Percentiles rank a stretch among this genome's conserved stretches.
Conservation (phyloP, 306 rosid species). For the Potentilla sterilis region DNA sequence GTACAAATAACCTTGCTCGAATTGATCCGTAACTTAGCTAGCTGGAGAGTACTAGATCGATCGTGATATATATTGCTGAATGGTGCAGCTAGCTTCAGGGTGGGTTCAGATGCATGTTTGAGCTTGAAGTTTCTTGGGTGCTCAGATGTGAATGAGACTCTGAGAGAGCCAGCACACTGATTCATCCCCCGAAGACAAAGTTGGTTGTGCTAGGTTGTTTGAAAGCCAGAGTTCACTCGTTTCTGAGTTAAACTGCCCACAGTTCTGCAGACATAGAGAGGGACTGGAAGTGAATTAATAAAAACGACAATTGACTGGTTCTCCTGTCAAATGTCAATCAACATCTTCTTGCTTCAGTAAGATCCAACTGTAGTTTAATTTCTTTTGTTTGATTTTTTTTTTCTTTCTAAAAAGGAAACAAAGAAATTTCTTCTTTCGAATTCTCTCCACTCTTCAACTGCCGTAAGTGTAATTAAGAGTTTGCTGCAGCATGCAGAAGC, state of each 20-base stretch:
- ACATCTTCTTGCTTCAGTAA: neutral
- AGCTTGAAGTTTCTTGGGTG: slow-evolving; percentile 6
- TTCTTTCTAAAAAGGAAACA: neutral
- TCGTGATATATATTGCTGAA: neutral
- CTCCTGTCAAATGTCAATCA: slow-evolving; percentile 15
- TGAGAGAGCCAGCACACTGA: slow-evolving; percentile 50
- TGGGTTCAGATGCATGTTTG: slow-evolving; percentile 22
- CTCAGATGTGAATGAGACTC: slow-evolving; percentile 28
- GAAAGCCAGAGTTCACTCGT: slow-evolving; percentile 34
- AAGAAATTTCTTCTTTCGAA: neutral
- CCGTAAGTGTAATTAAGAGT: neutral
- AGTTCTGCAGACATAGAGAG: slow-evolving; percentile 34
- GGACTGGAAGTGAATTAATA: slow-evolving; percentile 11
- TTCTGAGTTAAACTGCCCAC: slow-evolving; percentile 32
- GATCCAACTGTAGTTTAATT: neutral
- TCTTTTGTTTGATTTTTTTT: neutral
- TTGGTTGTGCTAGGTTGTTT: slow-evolving; percentile 39
- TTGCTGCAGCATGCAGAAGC: neutral
- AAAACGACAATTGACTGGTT: slow-evolving; percentile 14
- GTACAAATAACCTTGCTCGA: neutral
- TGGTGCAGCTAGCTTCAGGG: slow-evolving; percentile 9
- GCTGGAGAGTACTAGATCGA: slow-evolving; percentile 4
- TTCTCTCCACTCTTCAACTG: neutral
- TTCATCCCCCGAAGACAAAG: slow-evolving; percentile 67
- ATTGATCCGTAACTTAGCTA: neutral